A percentile compares a stretch with the other conserved stretches of the same genome.
These are phyloP conservation scores for Castanea crenata DNA, from an alignment of 306 rosid species.

Conservation along the genomic window DNA sequence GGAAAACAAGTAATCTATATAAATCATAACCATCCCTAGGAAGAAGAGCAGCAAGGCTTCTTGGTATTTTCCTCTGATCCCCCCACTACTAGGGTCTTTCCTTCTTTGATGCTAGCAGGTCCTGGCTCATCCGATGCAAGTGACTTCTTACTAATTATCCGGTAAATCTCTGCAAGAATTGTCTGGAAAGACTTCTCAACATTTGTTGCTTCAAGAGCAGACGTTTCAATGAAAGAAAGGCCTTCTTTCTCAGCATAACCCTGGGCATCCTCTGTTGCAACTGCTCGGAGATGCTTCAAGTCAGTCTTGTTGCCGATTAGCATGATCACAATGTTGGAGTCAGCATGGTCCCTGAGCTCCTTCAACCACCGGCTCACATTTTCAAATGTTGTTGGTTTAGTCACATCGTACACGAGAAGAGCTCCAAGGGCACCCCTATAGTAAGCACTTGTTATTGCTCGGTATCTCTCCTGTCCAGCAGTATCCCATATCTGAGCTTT, in stretches of 20 bases:
- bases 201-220: conserved; percentile 84
- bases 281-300: conserved; percentile 88
- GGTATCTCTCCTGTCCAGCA: conserved; percentile 94
- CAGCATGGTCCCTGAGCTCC: conserved; percentile 96
- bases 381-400: conserved; percentile 85
- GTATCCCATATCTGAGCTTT: conserved; percentile 99
- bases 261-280: conserved; percentile 88
- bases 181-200: conserved; percentile 94
- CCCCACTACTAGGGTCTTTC: conserved; percentile 62
- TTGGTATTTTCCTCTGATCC: conserved; percentile 52
- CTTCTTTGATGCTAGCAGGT: conserved; percentile 55
- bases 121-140: conserved; percentile 55
- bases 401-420: conserved; percentile 76
- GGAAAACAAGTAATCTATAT: neutral
- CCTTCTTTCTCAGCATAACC: conserved; percentile 82
- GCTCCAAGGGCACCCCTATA: conserved; percentile 96
- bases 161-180: conserved; percentile 71
- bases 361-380: conserved; percentile 89
- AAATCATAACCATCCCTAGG: conserved; percentile 31
- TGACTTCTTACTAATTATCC: conserved; percentile 81
- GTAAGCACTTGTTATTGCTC: conserved; percentile 94
- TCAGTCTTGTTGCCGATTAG: conserved; percentile 90
- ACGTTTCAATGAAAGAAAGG: conserved; percentile 87
- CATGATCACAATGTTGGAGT: conserved; percentile 86
- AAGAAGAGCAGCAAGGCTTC: conserved; percentile 75